These are phyloP conservation scores for Rhododendron griersonianum DNA, from an alignment of 148 eudicot species.

Conservation along the genomic window DNA sequence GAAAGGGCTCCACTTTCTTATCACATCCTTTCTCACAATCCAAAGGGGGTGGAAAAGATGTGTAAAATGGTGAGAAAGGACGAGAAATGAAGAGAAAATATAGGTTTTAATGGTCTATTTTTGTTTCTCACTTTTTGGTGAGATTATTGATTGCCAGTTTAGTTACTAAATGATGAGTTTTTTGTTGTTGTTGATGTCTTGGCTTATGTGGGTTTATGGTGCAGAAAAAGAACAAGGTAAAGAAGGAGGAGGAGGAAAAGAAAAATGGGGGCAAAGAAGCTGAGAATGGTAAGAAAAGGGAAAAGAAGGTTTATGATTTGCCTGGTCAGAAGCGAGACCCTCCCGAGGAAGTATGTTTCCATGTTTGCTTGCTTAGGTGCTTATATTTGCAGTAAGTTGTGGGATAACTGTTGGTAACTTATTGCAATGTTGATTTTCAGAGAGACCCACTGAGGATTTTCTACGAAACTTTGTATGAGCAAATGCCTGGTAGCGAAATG, in stretches of 20 bases:
- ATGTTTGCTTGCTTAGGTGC: neutral
- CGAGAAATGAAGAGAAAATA: neutral
- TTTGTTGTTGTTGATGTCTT: neutral
- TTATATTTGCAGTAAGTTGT: neutral
- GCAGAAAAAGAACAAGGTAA: conserved; percentile 37
- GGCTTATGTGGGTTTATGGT: neutral
- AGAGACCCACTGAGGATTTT: conserved; percentile 94
- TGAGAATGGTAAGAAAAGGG: conserved; percentile 44
- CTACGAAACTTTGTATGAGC: conserved; percentile 64
- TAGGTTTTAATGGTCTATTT: neutral
- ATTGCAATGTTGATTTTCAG: conserved; percentile 33
- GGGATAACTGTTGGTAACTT: neutral
- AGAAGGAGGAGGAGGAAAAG: conserved; percentile 21
- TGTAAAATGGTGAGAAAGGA: neutral
- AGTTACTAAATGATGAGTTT: neutral
- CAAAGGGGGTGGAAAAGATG: neutral
- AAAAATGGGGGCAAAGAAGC: conserved; percentile 23
- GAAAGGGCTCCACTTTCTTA: neutral
- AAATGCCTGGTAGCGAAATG: conserved; percentile 69
- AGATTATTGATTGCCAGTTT: neutral
- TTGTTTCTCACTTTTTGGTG: neutral
- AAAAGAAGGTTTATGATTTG: conserved; percentile 63
- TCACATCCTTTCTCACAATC: neutral
- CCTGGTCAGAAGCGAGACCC: conserved; percentile 92
- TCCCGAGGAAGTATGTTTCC: conserved; percentile 65